Conservation (phyloP, 1,284 basidiomycete species). For the Irpex sp. region DNA sequence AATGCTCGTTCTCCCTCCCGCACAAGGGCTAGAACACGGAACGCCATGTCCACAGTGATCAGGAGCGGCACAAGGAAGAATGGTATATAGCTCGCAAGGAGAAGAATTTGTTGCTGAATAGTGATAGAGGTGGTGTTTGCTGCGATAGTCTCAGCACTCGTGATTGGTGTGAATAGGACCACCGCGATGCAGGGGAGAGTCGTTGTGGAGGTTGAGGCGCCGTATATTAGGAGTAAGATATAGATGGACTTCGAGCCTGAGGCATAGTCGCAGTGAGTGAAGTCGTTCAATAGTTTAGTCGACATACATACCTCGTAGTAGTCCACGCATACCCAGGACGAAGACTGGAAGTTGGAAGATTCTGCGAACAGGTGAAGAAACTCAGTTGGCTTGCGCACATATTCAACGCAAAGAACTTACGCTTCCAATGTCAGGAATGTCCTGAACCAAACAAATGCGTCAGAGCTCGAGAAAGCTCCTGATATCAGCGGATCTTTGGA, state of each 20-base stretch:
- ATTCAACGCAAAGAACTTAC: slow-evolving; percentile 19
- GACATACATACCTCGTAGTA: slow-evolving; percentile 54
- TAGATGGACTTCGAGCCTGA: slow-evolving; percentile 31
- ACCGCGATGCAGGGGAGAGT: slow-evolving; percentile 67
- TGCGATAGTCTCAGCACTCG: slow-evolving; percentile 30
- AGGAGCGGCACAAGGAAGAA: slow-evolving; percentile 70
- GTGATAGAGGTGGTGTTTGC: slow-evolving; percentile 37
- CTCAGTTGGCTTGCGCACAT: not conserved
- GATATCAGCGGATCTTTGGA: slow-evolving; percentile 65
- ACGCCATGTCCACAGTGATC: slow-evolving; percentile 72
- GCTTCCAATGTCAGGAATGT: slow-evolving; percentile 60
- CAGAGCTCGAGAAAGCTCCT: slow-evolving; percentile 38
- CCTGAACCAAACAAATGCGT: slow-evolving; percentile 60
- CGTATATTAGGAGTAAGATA: slow-evolving; percentile 66
- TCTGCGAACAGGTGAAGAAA: slow-evolving; percentile 27
- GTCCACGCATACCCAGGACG: slow-evolving; percentile 58
- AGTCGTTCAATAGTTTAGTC: not conserved
- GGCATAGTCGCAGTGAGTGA: not conserved
- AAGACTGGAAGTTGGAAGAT: slow-evolving; percentile 79
- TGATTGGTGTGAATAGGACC: slow-evolving; percentile 46
- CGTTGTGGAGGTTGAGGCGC: slow-evolving; percentile 75
- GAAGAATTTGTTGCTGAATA: slow-evolving; percentile 39
- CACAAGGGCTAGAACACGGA: slow-evolving; percentile 35
- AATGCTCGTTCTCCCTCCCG: slow-evolving; percentile 3
- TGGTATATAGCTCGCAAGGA: slow-evolving; percentile 74